Evolutionary conservation across 169 alveolate species (phyloP), one percentile per base, ranked within the genome.

Genomic region (Plasmodium cynomolgi): DNA sequence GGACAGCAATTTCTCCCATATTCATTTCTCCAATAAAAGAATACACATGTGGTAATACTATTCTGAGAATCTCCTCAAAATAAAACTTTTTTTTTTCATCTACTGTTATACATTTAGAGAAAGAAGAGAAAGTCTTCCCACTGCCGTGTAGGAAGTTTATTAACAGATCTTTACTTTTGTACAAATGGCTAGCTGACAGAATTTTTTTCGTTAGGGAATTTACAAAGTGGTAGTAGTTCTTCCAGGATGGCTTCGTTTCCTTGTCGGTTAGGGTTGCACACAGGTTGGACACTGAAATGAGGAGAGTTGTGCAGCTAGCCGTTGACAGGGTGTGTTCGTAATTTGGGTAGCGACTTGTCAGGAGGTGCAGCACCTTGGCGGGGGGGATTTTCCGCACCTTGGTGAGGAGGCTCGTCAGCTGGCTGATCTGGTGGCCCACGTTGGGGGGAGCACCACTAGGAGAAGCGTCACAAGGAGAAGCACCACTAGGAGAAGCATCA

Each of bases 111-210:
- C 79, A 82, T 23, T 8, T 4, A 17, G 26, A 50, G 17, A 13
- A 68, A n/a, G 93, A 85, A 15, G 50, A 84, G 23, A 74, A 85
- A 0, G 34, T 85, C 50, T 68, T 85, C 50, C 93, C 93, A 50
- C 81, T 7, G 1, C 71, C 81, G 31, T 73, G 75, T 75, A 74
- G 39, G 56, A 85, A 85, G 23, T 50, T 73, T 50, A 85, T 74
- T 26, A 85, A 15, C 13, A 74, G 80, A 20, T 26, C 9, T 85
- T 85, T 85, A 1, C 17, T 74, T 85, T 23, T 47, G 26, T 74
- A 44, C 37, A 85, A 50, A 17, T 85, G 50, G 34, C 34, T 33
- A 47, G 23, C 58, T n/a, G 23, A 20, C 11, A 85, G 23, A 31
- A 85, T 68, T 9, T 74, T 74, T 20, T 20, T 50, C 39, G 77